Percentiles rank a stretch among this genome's conserved stretches.
phyloP scores from a whole-genome alignment of 2,329 filamentous ascomycete species.

The Helminthosporium solani region DNA sequence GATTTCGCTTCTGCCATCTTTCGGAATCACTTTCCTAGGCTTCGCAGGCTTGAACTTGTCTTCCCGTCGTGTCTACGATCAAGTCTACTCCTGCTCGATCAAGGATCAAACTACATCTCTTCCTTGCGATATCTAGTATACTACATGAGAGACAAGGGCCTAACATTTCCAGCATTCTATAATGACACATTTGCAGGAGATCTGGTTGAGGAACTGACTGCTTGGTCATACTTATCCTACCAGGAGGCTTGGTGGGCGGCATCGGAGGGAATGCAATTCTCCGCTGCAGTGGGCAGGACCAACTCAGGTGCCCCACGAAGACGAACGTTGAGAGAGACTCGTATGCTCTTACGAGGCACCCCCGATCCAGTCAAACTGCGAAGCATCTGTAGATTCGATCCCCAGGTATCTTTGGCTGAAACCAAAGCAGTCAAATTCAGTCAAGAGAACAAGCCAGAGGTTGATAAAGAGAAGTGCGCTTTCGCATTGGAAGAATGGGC shows the following conservation, averaged over 20 bases:
- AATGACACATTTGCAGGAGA: not conserved
- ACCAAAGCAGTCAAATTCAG: not conserved
- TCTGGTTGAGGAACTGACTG: slow-evolving; percentile 6
- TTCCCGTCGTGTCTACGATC: slow-evolving; percentile 10
- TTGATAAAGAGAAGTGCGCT: not conserved
- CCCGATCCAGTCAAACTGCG: not conserved
- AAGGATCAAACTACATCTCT: slow-evolving; percentile 3
- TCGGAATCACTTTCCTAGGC: not conserved
- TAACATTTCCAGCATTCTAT: slow-evolving; percentile 10
- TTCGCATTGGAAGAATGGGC: not conserved
- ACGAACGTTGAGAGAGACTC: slow-evolving; percentile 4
- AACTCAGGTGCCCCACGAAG: slow-evolving; percentile 1
- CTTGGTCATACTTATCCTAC: slow-evolving; percentile 4
- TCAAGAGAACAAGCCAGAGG: not conserved
- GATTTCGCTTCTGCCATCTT: slow-evolving; percentile 4
- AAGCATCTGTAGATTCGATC: slow-evolving; percentile 1
- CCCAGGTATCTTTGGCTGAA: not conserved
- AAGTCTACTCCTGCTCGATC: slow-evolving; percentile 8
- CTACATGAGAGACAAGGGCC: slow-evolving; percentile 3
- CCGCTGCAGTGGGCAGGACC: slow-evolving; percentile 1
- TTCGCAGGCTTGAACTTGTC: slow-evolving; percentile 15
- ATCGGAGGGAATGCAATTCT: slow-evolving; percentile 6
- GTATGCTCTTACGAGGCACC: slow-evolving; percentile 1
- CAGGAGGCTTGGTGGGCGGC: slow-evolving; percentile 5
- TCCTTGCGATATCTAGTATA: slow-evolving; percentile 2